Evolutionary conservation across 805 yeast genomes (phyloP).

Genomic region (Pichia kluyveri): DNA sequence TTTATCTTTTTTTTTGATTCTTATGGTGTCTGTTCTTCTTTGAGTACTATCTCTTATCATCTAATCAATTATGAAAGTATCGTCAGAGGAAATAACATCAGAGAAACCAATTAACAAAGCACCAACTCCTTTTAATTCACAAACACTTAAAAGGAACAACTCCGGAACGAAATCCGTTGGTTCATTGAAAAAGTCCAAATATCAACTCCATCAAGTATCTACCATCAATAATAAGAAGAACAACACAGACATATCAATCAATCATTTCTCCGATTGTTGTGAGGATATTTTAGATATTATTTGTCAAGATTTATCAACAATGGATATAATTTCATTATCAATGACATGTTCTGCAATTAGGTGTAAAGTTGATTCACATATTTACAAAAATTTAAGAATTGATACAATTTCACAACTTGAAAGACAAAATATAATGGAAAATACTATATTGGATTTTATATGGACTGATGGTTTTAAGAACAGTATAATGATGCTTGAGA

Average conservation of each 20-base stretch:
- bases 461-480: conserved; percentile 7
- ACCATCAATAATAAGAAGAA: neutral
- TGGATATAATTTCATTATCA: conserved; percentile 4
- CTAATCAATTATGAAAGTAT: no score
- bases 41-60: no score
- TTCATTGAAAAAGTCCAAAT: neutral
- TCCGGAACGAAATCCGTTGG: neutral
- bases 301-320: conserved; percentile 5
- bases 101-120: no score
- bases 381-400: conserved; percentile 8
- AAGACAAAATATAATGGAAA: neutral
- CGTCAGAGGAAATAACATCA: no score
- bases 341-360: conserved; percentile 2
- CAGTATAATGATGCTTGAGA: conserved; percentile 8
- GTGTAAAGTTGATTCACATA: neutral
- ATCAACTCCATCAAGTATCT: neutral
- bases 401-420: conserved; percentile 3
- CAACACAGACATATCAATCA: neutral
- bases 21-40: no score
- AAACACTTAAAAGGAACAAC: neutral
- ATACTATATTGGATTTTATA: no score
- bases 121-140: no score
- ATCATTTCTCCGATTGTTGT: neutral
- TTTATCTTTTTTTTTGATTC: no score
- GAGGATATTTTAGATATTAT: neutral